These are phyloP conservation scores for Thielaviopsis cerberus DNA, from an alignment of 2,329 filamentous ascomycete genomes.

Conservation along the genomic window DNA sequence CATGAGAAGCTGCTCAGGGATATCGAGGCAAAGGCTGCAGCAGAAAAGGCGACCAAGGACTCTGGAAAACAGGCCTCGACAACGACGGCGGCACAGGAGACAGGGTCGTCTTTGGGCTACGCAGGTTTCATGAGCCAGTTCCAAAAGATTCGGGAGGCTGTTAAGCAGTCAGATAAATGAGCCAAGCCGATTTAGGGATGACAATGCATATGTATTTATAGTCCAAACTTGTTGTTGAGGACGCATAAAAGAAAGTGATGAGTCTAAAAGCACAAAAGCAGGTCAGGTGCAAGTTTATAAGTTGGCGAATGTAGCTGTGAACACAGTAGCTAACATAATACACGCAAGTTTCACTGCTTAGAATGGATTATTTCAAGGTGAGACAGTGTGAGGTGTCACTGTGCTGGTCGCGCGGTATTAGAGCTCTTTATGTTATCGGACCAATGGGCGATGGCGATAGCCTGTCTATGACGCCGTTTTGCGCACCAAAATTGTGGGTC, in stretches of 20 bases:
- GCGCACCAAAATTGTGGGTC: constrained; percentile 2
- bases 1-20: constrained; percentile 35
- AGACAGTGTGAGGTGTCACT: constrained; percentile 7
- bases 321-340: no score
- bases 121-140: constrained; percentile 44
- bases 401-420: background rate
- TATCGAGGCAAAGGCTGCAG: constrained; percentile 26
- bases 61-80: constrained; percentile 15
- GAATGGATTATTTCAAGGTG: no score
- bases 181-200: no score
- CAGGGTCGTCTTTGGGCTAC: constrained; percentile 21
- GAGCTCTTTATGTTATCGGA: background rate
- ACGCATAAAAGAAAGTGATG: no score
- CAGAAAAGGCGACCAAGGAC: constrained; percentile 21
- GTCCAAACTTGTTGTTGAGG: no score
- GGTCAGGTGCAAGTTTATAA: no score
- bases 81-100: constrained; percentile 21
- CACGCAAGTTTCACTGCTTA: no score
- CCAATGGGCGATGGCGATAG: constrained; percentile 1
- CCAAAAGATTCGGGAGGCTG: constrained; percentile 37
- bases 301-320: no score
- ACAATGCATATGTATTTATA: no score
- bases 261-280: no score
- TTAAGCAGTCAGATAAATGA: constrained; percentile 19
- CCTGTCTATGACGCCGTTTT: constrained; percentile 4